phyloP scores from a whole-genome alignment of 768 basidiomycete species.

The Psilocybe cubensis region DNA sequence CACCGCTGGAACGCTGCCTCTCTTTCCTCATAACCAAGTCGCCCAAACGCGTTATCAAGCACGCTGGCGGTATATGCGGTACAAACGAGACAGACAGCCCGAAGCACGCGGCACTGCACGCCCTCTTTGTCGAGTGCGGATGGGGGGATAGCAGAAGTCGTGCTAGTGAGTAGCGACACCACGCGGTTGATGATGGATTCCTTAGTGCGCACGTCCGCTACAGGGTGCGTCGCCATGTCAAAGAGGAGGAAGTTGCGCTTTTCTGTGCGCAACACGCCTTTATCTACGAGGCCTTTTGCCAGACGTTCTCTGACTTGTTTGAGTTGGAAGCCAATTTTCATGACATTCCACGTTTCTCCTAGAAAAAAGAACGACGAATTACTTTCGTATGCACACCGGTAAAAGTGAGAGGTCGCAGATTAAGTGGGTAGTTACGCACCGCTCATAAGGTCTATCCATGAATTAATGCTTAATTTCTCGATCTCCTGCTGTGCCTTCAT shows the following conservation, averaged over 20 bases:
- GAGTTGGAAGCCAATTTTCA: constrained; percentile 99
- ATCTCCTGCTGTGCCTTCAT: constrained; percentile 82
- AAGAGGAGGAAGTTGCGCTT: constrained; percentile 98
- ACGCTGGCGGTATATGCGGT: constrained; percentile 95
- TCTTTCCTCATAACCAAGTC: constrained; percentile 89
- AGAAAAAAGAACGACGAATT: background rate
- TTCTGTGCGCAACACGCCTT: constrained; percentile 97
- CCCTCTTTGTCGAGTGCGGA: constrained; percentile 76
- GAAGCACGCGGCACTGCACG: constrained; percentile 76
- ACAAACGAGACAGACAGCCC: constrained; percentile 87
- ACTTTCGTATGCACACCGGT: too few species aligned
- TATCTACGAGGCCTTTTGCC: constrained; percentile 96
- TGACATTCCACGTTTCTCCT: constrained; percentile 99
- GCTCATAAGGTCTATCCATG: constrained; percentile 94
- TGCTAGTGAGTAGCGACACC: constrained; percentile 77
- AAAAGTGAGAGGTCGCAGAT: too few species aligned
- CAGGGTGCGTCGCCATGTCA: constrained; percentile 99
- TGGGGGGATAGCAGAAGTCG: constrained; percentile 79
- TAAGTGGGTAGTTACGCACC: constrained; percentile 57
- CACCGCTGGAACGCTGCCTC: constrained; percentile 93
- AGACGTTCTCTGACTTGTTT: constrained; percentile 98
- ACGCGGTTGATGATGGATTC: constrained; percentile 81
- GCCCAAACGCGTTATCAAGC: constrained; percentile 89
- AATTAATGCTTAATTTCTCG: constrained; percentile 81
- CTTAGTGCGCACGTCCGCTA: constrained; percentile 91